phyloP scores from a whole-genome alignment of 495 filamentous ascomycete species.

The Amorphotheca resinae region DNA sequence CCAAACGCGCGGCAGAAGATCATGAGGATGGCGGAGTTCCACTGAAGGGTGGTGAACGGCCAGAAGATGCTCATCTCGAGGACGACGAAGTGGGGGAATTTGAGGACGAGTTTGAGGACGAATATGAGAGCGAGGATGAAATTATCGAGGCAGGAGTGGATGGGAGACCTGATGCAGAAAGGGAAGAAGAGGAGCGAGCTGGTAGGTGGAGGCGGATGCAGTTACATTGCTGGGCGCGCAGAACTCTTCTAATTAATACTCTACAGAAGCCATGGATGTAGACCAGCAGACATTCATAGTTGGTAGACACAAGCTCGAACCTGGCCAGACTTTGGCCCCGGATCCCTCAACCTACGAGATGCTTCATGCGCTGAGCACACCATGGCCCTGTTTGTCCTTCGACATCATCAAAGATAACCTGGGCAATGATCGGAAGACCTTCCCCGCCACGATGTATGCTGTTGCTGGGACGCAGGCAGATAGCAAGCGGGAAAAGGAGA shows the following conservation, averaged over 20 bases:
- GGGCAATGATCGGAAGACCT: constrained; percentile 79
- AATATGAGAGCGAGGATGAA: constrained; percentile 95
- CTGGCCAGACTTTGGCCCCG: constrained; percentile 80
- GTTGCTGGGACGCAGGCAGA: constrained; percentile 91
- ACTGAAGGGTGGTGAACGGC: constrained; percentile 59
- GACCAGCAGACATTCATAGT: constrained; percentile 90
- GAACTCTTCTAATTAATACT: constrained; percentile 15
- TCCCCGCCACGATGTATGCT: constrained; percentile 86
- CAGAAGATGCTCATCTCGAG: constrained; percentile 37
- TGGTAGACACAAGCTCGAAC: constrained; percentile 70
- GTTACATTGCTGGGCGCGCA: constrained; percentile 1
- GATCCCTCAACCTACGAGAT: constrained; percentile 90
- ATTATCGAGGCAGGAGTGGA: constrained; percentile 91
- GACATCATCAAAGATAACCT: constrained; percentile 83
- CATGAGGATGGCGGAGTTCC: constrained; percentile 38
- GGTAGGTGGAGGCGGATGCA: constrained; percentile 31
- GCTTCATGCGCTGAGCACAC: constrained; percentile 82
- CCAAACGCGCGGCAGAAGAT: constrained; percentile 53
- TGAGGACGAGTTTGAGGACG: constrained; percentile 93
- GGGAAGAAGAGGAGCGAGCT: constrained; percentile 69
- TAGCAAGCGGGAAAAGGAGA: constrained; percentile 58
- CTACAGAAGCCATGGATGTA: constrained; percentile 69
- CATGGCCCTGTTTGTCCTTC: constrained; percentile 94
- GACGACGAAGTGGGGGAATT: constrained; percentile 77
- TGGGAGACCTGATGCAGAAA: constrained; percentile 81